These are phyloP conservation scores for Brasilioporus rufonigricans DNA, from an alignment of 768 basidiomycete genomes.

Conservation along the genomic window DNA sequence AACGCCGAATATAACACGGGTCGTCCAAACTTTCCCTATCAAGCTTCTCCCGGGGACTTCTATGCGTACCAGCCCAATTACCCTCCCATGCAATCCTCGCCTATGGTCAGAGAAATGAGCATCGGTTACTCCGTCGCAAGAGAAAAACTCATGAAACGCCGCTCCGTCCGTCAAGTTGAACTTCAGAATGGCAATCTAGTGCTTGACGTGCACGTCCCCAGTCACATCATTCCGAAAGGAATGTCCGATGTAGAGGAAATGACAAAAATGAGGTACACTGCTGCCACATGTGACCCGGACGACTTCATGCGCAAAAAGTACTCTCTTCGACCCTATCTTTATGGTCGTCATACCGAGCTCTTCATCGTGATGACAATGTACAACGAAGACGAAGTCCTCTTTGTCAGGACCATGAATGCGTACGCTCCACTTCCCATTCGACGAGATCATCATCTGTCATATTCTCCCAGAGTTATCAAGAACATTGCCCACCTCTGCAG, in stretches of 20 bases:
- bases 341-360: constrained; percentile 80
- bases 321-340: constrained; percentile 75
- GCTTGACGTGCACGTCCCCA: constrained; percentile 78
- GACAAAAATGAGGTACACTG: constrained; percentile 85
- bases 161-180: constrained; percentile 76
- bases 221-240: constrained; percentile 70
- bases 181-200: constrained; percentile 83
- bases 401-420: constrained; percentile 83
- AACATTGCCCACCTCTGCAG: constrained; percentile 79
- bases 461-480: constrained; percentile 67
- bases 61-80: constrained; percentile 45
- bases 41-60: constrained; percentile 49
- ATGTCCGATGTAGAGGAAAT: constrained; percentile 66
- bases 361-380: constrained; percentile 98
- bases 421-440: constrained; percentile 34
- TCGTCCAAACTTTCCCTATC: constrained; percentile 38
- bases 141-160: constrained; percentile 80
- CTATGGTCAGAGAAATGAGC: constrained; percentile 45
- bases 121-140: constrained; percentile 64
- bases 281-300: constrained; percentile 87
- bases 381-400: constrained; percentile 85
- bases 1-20: constrained; percentile 60
- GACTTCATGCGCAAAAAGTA: constrained; percentile 79
- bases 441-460: constrained; percentile 6
- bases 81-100: constrained; percentile 56